phyloP scores from a whole-genome alignment of 345 rosid species.

The Pugionium cornutum region DNA sequence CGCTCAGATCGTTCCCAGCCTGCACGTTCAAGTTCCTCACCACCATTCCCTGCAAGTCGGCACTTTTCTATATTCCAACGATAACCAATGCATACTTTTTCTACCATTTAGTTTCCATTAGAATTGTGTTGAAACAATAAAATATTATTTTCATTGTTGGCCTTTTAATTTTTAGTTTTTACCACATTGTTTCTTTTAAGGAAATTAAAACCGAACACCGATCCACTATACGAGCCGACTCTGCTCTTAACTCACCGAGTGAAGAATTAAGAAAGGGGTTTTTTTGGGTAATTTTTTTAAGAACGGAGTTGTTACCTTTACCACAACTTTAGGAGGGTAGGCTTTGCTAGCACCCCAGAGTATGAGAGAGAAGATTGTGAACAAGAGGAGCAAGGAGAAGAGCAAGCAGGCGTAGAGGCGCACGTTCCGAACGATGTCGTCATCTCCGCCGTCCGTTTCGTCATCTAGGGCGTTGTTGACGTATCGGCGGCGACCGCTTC shows the following conservation, averaged over 20 bases:
- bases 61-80: conserved; percentile 8
- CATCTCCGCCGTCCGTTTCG: conserved; percentile 35
- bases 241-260: conserved; percentile 7
- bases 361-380: conserved; percentile 65
- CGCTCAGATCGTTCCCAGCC: conserved; percentile 81
- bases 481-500: conserved; percentile 27
- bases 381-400: conserved; percentile 57
- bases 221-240: conserved; percentile 19
- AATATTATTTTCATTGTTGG: conserved; percentile 13
- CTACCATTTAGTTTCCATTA: neutral
- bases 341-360: conserved; percentile 84
- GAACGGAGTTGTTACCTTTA: conserved; percentile 47
- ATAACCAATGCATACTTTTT: conserved; percentile 4
- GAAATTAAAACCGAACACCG: conserved; percentile 10
- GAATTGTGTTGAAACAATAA: too few species aligned
- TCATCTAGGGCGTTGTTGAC: conserved; percentile 41
- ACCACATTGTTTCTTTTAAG: conserved; percentile 28
- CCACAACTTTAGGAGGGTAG: conserved; percentile 65
- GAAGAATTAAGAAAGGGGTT: neutral
- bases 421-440: conserved; percentile 40
- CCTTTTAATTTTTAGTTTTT: neutral
- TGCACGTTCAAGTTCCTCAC: conserved; percentile 80
- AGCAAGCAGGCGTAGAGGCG: conserved; percentile 61
- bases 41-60: conserved; percentile 59
- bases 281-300: too few species aligned